phyloP scores from a whole-genome alignment of 1,284 basidiomycete genomes.

The Sphaerobolus stellatus region DNA sequence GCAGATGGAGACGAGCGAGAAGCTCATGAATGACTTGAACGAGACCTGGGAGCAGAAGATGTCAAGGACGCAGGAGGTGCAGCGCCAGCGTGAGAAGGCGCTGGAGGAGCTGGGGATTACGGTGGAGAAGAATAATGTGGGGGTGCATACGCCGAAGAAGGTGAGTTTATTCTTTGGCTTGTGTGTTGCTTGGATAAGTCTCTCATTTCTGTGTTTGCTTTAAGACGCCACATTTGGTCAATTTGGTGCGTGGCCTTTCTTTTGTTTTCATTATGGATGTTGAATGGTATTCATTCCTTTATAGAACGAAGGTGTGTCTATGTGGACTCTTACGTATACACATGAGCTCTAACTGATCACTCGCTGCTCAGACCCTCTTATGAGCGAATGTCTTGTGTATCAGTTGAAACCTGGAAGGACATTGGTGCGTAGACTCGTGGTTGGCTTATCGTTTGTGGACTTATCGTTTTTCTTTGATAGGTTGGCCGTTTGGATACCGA shows the following conservation, averaged over 20 bases:
- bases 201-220: constrained; percentile 22
- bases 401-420: constrained; percentile 90
- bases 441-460: constrained; percentile 12
- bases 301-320: constrained; percentile 77
- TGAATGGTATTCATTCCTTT: constrained; percentile 19
- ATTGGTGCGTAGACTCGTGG: constrained; percentile 46
- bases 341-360: constrained; percentile 22
- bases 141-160: constrained; percentile 99
- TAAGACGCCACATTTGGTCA: constrained; percentile 92
- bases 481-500: constrained; percentile 82
- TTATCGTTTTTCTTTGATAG: constrained; percentile 34
- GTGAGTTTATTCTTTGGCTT: constrained; percentile 37
- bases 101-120: constrained; percentile 96
- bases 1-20: constrained; percentile 94
- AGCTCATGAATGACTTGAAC: constrained; percentile 93
- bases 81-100: constrained; percentile 95
- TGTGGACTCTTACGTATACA: constrained; percentile 10
- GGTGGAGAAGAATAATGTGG: constrained; percentile 93
- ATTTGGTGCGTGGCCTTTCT: constrained; percentile 62
- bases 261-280: constrained; percentile 1
- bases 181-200: too few species aligned
- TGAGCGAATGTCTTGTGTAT: constrained; percentile 92
- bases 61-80: constrained; percentile 88
- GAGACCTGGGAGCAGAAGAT: constrained; percentile 99
- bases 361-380: constrained; percentile 65